These are phyloP conservation scores for Sclerotinia sclerotiorum DNA, from an alignment of 2,329 filamentous ascomycete genomes.

Conservation along the genomic window DNA sequence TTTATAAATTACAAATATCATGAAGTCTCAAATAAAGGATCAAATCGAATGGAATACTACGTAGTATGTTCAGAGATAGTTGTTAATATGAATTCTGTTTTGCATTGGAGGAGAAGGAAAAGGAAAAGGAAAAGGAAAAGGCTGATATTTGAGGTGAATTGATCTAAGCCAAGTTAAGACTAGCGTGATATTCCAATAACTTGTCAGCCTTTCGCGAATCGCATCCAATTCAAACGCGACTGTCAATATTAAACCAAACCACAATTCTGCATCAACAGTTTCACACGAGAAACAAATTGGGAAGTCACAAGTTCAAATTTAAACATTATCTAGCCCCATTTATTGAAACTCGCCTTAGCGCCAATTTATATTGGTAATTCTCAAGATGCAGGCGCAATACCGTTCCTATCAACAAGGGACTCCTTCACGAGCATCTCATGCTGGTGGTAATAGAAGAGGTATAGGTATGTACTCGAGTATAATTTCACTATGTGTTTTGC, in stretches of 20 bases:
- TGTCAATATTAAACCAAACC: not conserved
- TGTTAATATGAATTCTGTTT: not conserved
- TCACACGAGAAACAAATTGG: not conserved
- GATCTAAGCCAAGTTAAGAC: conserved; percentile 7
- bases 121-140: not conserved
- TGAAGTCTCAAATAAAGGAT: conserved; percentile 3
- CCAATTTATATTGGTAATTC: not conserved
- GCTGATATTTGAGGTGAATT: not conserved
- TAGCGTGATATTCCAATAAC: not conserved
- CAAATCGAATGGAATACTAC: not conserved
- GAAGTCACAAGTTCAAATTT: not conserved
- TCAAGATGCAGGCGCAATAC: conserved; percentile 24
- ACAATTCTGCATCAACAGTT: not conserved
- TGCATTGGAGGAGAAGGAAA: too few relatives aligned
- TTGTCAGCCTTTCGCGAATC: conserved; percentile 8
- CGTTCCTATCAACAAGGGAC: conserved; percentile 24
- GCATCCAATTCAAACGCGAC: not conserved
- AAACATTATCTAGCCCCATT: not conserved
- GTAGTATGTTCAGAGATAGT: not conserved
- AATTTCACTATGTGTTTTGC: conserved; percentile 24
- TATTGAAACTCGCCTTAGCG: not conserved
- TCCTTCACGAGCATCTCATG: conserved; percentile 38
- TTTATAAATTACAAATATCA: conserved; percentile 1
- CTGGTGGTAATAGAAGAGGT: conserved; percentile 38
- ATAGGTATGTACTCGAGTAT: conserved; percentile 42